Evolutionary conservation across 805 yeast species (phyloP).

Genomic region (Metschnikowia noctiluminum): DNA sequence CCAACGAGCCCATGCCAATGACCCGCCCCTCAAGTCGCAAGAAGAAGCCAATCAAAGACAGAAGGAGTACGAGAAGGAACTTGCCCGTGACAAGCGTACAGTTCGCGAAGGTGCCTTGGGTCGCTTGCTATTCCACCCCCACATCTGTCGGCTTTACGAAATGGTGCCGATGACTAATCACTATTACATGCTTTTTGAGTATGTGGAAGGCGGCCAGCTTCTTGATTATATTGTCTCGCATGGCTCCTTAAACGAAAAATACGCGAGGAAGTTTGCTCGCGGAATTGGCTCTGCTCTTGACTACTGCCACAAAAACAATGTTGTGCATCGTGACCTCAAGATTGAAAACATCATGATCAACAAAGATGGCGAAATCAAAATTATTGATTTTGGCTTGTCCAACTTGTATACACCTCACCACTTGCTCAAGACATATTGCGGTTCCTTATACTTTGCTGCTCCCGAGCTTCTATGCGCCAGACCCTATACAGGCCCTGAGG

Average conservation of each 20-base stretch:
- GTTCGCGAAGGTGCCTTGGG: constrained; percentile 95
- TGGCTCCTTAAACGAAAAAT: constrained; percentile 89
- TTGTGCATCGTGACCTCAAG: constrained; percentile 94
- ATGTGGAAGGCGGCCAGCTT: constrained; percentile 96
- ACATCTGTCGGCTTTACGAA: constrained; percentile 86
- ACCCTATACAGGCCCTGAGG: constrained; percentile 95
- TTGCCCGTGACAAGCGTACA: constrained; percentile 87
- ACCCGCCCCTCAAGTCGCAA: constrained; percentile 60
- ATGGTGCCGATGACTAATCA: constrained; percentile 96
- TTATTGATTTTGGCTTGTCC: constrained; percentile 94
- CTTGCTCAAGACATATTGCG: constrained; percentile 89
- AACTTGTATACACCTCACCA: constrained; percentile 73
- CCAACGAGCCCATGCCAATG: constrained; percentile 65
- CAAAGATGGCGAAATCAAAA: constrained; percentile 88
- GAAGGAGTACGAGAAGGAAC: constrained; percentile 75
- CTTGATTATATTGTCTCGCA: constrained; percentile 95
- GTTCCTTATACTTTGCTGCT: constrained; percentile 96
- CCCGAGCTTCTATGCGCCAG: constrained; percentile 92
- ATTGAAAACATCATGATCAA: constrained; percentile 95
- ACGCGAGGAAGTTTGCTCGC: constrained; percentile 91
- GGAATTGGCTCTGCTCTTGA: constrained; percentile 92
- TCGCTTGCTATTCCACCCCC: constrained; percentile 84
- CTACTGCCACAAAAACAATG: constrained; percentile 89
- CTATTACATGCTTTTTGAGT: constrained; percentile 94
- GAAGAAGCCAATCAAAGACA: constrained; percentile 57